Base-by-base conservation (phyloP, 768 basidiomycete genomes). In the Melanogaster broomeanus region DNA sequence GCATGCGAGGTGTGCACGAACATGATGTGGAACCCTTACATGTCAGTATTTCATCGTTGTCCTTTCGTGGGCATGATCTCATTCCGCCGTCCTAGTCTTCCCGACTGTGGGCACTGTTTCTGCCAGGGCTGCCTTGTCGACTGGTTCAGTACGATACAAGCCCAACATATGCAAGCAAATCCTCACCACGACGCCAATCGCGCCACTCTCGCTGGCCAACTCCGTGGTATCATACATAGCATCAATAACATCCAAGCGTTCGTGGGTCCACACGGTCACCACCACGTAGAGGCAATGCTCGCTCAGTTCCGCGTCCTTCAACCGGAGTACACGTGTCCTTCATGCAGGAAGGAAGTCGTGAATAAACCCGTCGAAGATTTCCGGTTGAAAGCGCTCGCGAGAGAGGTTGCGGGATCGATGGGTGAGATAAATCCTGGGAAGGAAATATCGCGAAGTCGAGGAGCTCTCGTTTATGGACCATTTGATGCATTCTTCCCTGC, bases 101-200 rank as follows among this genome's bases (percentile, higher is more conserved):
- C 79, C 6, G 76, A 75, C 35, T 90, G 88, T 48, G 88, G 88
- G 3, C 88, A 90, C 65, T 79, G 81, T 0, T 88, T 84, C 61
- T 90, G 87, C 61, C 70, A 78, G 54, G 63, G 63, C 6, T 90
- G 87, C 57, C 72, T 90, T 8, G 72, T 74, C 41, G 80, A 83
- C 58, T 77, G 77, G 76, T 79, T 81, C 55, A 67, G 55, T 45
- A 78, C 79, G 3, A 76, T 69, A 0, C 76, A 81, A 44, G 71
- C 68, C 0, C 76, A 78, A 54, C 81, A 86, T 54, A 69, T 80
- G 57, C 62, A 68, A 6, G 55, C 63, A 1, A 63, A 84, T 55
- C 84, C 84, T 0, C 58, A 71, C 9, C 77, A 79, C 58, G 65
- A 75, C 45, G 55, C 61, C 30, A 67, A 70, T 33, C 70, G 69